Base-by-base conservation (phyloP, 2,329 filamentous ascomycete genomes). In the Diaporthe sp. region DNA sequence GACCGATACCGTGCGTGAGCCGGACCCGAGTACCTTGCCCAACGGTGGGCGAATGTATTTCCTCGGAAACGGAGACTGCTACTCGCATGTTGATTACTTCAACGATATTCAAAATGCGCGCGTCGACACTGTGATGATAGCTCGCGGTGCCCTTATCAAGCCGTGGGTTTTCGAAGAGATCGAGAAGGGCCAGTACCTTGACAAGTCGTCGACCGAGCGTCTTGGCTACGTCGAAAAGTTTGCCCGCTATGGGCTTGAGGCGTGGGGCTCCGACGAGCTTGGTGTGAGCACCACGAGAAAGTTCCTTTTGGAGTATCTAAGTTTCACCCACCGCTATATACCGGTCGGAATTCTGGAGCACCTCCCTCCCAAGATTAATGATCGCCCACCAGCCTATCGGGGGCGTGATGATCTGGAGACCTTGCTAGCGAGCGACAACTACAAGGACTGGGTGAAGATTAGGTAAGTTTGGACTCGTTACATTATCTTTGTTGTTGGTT, bases 111-210 rank as follows among this genome's bases (percentile, higher is more conserved):
- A 93, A 64, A 90, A 96, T 75, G 90, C 94, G 47, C 90, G 91
- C 61, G 95, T 98, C 60, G 96, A 98, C 85, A 92, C 92, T n/a
- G 94, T 98, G 81, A 98, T 99, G 97, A 92, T 98, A 76, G 97
- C 93, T n/a, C 94, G 97, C 76, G 97, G 97, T 73, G 97, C 97
- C 13, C 89, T 99, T 74, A 95, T 98, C 85, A 99, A 99, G 86
- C 97, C 97, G 0, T 99, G 97, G 97, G 88, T 99, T 77, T 99
- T 98, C 81, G 97, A 99, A 84, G 97, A 99, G 84, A 98, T 99
- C 72, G 91, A 94, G 78, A 90, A 92, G 77, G 94, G 94, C 7
- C 97, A 98, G 84, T 98, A 98, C 82, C 90, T 99, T 52, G 97
- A 99, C 87, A 99, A 99, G 84, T 95, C 94, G 4, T 93, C 96